These are phyloP conservation scores for Globisporangium emineosum DNA, from an alignment of 352 stramenopile species.

Conservation along the genomic window DNA sequence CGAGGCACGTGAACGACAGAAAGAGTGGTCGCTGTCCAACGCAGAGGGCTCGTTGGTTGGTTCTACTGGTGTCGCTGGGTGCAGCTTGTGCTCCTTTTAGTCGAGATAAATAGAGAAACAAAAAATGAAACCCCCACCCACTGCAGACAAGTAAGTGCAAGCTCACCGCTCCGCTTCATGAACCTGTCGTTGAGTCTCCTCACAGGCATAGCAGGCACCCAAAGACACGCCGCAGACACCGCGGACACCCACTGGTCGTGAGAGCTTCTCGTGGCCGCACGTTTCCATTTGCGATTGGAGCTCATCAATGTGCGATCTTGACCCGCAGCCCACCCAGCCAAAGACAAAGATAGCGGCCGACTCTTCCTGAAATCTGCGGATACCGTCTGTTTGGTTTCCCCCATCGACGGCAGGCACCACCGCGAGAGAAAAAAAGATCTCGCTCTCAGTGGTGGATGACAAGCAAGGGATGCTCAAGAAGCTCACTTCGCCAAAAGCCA, in stretches of 20 bases:
- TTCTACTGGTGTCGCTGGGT: not conserved
- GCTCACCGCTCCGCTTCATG: not conserved
- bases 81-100: constrained; percentile 12
- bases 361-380: not conserved
- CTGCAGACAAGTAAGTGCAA: not conserved
- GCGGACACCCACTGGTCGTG: too few relatives aligned
- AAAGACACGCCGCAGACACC: too few relatives aligned
- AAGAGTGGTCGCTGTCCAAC: not conserved
- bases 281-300: not conserved
- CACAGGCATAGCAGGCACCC: not conserved
- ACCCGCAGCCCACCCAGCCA: not conserved
- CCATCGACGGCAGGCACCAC: not conserved
- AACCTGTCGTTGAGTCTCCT: not conserved
- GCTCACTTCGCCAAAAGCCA: constrained; percentile 35
- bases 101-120: constrained; percentile 16
- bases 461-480: constrained; percentile 39
- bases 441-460: not conserved
- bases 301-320: not conserved
- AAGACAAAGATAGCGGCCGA: not conserved
- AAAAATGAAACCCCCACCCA: constrained; percentile 3
- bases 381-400: not conserved
- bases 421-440: not conserved
- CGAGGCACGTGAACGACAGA: not conserved
- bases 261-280: too few relatives aligned
- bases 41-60: not conserved